These are phyloP conservation scores for Beauveria australis DNA, from an alignment of 2,329 filamentous ascomycete species.

Conservation along the genomic window DNA sequence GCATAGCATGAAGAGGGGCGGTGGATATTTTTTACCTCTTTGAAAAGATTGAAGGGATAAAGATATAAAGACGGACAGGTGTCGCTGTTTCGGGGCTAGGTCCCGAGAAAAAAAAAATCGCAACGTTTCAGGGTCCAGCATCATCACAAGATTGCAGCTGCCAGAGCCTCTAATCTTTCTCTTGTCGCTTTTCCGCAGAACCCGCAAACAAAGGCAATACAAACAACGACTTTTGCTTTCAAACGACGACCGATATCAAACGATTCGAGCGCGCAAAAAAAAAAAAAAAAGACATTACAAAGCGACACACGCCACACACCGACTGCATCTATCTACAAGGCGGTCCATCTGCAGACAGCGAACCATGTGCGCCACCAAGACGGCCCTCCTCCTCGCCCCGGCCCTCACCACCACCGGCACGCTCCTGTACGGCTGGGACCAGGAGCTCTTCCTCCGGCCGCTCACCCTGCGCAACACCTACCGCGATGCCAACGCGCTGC, in stretches of 20 bases:
- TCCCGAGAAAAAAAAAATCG: not conserved
- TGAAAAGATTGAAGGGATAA: not conserved
- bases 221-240: too few relatives aligned
- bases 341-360: not conserved
- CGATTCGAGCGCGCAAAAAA: not conserved
- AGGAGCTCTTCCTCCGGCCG: constrained; percentile 32
- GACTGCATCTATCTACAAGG: too few relatives aligned
- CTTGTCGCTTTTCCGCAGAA: not conserved
- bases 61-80: not conserved
- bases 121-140: not conserved
- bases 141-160: not conserved
- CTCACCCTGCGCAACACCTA: constrained; percentile 24
- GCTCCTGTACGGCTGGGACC: constrained; percentile 36
- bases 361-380: constrained; percentile 3
- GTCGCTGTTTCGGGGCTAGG: not conserved
- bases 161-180: not conserved
- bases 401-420: constrained; percentile 39
- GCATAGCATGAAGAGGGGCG: not conserved
- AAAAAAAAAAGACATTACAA: not conserved
- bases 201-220: too few relatives aligned
- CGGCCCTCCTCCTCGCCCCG: constrained; percentile 33
- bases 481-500: constrained; percentile 25
- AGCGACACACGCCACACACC: not conserved
- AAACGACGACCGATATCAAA: not conserved
- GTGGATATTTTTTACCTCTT: not conserved